These are phyloP conservation scores for Musa troglodytarum DNA, from an alignment of 176 grass and related monocot genomes.

Conservation along the genomic window DNA sequence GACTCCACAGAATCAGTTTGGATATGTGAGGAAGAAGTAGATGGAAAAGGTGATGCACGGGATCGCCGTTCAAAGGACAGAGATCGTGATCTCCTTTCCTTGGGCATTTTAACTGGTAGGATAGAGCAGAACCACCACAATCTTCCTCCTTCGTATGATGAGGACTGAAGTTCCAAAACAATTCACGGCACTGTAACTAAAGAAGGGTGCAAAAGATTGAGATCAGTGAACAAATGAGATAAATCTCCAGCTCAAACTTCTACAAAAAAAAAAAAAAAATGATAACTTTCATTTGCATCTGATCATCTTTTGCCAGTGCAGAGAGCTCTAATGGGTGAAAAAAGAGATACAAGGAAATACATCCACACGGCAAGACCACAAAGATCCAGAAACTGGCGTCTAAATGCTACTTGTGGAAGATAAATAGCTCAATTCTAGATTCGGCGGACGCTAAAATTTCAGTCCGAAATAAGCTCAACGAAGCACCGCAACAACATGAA, in stretches of 20 bases:
- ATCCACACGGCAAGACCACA: too few relatives aligned
- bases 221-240: neutral
- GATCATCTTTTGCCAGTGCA: neutral
- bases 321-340: neutral
- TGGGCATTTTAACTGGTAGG: conserved; percentile 46
- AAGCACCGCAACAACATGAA: neutral
- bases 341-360: neutral
- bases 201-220: neutral
- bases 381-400: too few relatives aligned
- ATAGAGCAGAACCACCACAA: neutral
- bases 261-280: neutral
- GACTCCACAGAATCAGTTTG: conserved; percentile 2
- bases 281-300: neutral
- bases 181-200: conserved; percentile 13
- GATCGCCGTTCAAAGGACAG: conserved; percentile 22
- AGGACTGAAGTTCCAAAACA: neutral
- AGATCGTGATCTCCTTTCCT: conserved; percentile 50
- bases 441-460: too few relatives aligned
- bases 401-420: too few relatives aligned
- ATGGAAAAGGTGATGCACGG: conserved; percentile 9
- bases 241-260: neutral
- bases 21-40: conserved; percentile 17
- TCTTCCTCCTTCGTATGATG: conserved; percentile 12
- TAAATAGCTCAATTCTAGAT: too few relatives aligned
- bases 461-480: neutral